phyloP scores from a whole-genome alignment of 805 yeast genomes.

The Yarrowia sp. region DNA sequence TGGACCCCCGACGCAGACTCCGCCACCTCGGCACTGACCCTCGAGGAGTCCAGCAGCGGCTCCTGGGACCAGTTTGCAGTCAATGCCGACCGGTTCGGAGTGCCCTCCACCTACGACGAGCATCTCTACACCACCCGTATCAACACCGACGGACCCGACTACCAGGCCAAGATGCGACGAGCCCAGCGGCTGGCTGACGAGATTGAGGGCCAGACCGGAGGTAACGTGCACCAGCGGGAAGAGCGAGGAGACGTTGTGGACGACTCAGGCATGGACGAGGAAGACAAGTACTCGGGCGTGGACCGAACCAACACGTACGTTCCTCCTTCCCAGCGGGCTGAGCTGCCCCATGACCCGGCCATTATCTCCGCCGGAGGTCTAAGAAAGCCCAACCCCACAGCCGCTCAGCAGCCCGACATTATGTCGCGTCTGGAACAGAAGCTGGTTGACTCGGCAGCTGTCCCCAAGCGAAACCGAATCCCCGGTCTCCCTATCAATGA shows the following conservation, averaged over 20 bases:
- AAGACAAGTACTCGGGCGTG: constrained; percentile 94
- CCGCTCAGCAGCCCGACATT: constrained; percentile 10
- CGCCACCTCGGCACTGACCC: constrained; percentile 44
- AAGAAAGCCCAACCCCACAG: neutral
- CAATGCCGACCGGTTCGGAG: constrained; percentile 89
- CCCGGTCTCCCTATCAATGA: constrained; percentile 10
- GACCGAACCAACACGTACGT: constrained; percentile 54
- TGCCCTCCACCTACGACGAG: constrained; percentile 84
- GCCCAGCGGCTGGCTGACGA: constrained; percentile 86
- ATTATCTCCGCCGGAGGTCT: constrained; percentile 54
- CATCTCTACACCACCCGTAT: constrained; percentile 82
- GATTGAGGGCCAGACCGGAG: constrained; percentile 72
- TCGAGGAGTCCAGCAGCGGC: constrained; percentile 50
- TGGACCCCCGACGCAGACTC: constrained; percentile 80
- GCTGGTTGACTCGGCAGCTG: constrained; percentile 35
- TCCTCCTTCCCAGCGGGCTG: constrained; percentile 29
- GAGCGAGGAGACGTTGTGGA: constrained; percentile 82
- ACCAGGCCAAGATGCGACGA: constrained; percentile 62
- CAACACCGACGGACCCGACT: constrained; percentile 76
- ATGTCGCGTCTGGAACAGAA: constrained; percentile 35
- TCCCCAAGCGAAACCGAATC: constrained; percentile 22
- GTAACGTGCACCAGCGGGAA: constrained; percentile 84
- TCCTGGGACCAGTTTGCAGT: constrained; percentile 94
- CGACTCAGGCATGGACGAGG: constrained; percentile 91
- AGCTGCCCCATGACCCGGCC: constrained; percentile 62